Conservation (phyloP, 805 yeast species). For the Brettanomyces naardenensis region DNA sequence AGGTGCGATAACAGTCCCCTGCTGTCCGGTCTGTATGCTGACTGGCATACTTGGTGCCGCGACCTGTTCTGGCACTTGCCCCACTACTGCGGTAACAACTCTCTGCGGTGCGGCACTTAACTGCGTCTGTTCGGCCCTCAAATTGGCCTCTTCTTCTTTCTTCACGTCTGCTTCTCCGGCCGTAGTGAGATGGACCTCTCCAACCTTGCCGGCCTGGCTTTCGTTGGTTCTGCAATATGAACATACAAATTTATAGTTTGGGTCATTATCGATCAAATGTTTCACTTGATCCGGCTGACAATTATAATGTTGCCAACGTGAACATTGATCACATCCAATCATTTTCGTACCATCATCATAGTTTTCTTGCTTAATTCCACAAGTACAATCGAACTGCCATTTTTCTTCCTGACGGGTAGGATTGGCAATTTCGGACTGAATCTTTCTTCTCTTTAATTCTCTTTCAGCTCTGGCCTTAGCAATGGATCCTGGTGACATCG, state of each 20-base stretch:
- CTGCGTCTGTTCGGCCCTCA: too few species aligned
- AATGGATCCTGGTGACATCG: constrained; percentile 5
- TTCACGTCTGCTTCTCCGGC: too few species aligned
- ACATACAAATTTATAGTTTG: constrained; percentile 12
- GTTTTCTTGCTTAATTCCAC: constrained; percentile 30
- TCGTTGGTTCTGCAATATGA: constrained; percentile 9
- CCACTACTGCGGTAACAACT: too few species aligned
- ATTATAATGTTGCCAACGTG: constrained; percentile 31
- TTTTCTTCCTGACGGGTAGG: constrained; percentile 5
- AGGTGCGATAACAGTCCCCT: too few species aligned
- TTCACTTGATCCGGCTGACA: constrained; percentile 24
- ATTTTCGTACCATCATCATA: constrained; percentile 30
- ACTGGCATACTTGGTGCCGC: too few species aligned
- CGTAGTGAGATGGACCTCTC: too few species aligned
- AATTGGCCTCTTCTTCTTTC: too few species aligned
- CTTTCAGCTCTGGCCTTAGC: constrained; percentile 28
- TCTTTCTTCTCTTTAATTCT: constrained; percentile 16
- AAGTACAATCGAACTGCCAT: constrained; percentile 33
- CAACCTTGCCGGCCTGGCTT: too few species aligned
- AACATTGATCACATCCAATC: constrained; percentile 29
- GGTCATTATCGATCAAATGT: constrained; percentile 20
- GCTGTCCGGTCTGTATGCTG: too few species aligned
- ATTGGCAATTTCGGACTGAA: background rate
- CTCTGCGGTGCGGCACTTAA: too few species aligned
- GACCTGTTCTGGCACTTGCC: too few species aligned